Evolutionary conservation across 2,329 filamentous ascomycete genomes (phyloP), one percentile per base, ranked within the genome.

Genomic region (Diaporthe vaccinii): DNA sequence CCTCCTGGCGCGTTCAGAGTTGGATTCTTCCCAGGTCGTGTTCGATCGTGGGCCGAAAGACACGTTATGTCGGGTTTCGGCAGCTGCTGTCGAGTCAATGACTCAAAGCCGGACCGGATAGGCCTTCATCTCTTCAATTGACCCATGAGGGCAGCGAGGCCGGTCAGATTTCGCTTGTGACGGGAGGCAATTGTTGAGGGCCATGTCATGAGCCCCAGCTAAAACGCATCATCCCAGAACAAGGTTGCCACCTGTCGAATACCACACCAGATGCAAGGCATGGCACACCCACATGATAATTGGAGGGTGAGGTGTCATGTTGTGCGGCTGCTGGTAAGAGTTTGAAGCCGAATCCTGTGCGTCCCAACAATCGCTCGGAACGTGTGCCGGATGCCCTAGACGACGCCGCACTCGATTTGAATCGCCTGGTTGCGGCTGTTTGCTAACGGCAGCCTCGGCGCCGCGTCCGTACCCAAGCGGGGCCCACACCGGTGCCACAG

Each of bases 31-130:
- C 39, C 59, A 65, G 46, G 31, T 25, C 46, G 31, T 36, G 17
- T 51, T 68, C 6, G 36, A 41, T 39, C 62, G 62, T 53, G 58
- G n/a, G 46, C 36, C 51, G 58, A 31, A 46, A 62, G 58, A 73
- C 58, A 73, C 71, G 71, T 73, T 73, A 73, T 58, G 51, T 73
- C 44, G 65, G 14, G 12, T 10, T 39, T 20, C 36, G 49, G 65
- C n/a, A 55, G 10, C n/a, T 41, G n/a, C 17, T 55, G 49, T 55
- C 34, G 46, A 34, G 20, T 55, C 65, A 69, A 69, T 55, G 65
- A 69, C 65, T 69, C 65, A 31, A 55, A 55, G n/a, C 46, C 41
- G 25, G 34, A 20, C 49, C 17, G 6, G 49, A 28, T 31, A 34
- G 39, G 49, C 34, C 34, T 55, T 9, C 49, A 17, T 53, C n/a